phyloP scores from a whole-genome alignment of 768 basidiomycete genomes.

The Naematelia encephala region DNA sequence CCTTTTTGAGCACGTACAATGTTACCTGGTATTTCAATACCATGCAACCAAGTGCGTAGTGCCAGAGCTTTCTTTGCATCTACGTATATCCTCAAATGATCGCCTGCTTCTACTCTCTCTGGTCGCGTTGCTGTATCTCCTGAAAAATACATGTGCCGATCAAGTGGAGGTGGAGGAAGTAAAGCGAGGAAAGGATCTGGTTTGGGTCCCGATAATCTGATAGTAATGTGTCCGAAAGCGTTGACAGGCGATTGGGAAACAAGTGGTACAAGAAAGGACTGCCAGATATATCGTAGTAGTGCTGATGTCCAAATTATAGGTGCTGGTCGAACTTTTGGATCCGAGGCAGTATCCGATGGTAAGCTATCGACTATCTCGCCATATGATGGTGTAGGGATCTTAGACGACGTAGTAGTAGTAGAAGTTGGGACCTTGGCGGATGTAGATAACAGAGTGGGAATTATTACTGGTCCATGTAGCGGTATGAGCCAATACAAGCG shows the following conservation, averaged over 20 bases:
- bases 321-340: slow-evolving; percentile 10
- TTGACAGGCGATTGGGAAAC: slow-evolving; percentile 6
- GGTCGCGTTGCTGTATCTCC: slow-evolving; percentile 1
- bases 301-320: slow-evolving; percentile 28
- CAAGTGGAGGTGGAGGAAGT: slow-evolving; percentile 5
- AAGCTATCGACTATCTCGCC: neutral
- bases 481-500: slow-evolving; percentile 44
- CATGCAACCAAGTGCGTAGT: slow-evolving; percentile 33
- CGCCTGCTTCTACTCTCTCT: slow-evolving; percentile 27
- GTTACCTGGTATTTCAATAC: slow-evolving; percentile 11
- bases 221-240: slow-evolving; percentile 19
- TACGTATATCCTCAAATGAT: slow-evolving; percentile 42
- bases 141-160: slow-evolving; percentile 3
- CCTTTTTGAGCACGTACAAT: neutral
- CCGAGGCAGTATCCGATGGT: neutral
- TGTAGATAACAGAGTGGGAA: too few relatives aligned
- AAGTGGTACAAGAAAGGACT: slow-evolving; percentile 17
- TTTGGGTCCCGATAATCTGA: slow-evolving; percentile 35
- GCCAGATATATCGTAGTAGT: slow-evolving; percentile 18
- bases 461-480: slow-evolving; percentile 34
- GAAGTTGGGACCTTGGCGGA: too few relatives aligned
- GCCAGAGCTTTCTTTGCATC: slow-evolving; percentile 25
- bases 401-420: too few relatives aligned
- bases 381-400: neutral
- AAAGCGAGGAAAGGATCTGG: slow-evolving; percentile 42